Conservation (phyloP, 2,329 filamentous ascomycete species). For the Colletotrichum sp. region DNA sequence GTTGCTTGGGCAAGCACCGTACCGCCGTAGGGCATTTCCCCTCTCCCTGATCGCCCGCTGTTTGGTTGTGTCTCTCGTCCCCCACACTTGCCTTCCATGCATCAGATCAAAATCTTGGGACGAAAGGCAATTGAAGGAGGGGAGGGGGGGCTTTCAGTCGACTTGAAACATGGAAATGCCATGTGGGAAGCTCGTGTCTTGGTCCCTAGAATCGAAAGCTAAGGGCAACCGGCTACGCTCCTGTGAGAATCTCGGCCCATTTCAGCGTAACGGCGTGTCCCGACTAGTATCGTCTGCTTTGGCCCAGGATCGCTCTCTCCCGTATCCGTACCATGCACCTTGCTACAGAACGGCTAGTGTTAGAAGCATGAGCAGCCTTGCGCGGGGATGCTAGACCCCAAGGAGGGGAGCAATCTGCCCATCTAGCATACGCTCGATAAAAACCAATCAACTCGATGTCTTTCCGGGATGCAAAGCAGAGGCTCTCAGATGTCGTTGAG, state of each 20-base stretch:
- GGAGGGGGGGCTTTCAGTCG: background rate
- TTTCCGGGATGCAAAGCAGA: background rate
- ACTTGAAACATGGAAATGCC: background rate
- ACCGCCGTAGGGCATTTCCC: background rate
- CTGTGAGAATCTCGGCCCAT: background rate
- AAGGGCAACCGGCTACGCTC: background rate
- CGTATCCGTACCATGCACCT: background rate
- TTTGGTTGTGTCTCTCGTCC: background rate
- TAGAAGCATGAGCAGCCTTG: background rate
- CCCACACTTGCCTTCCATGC: background rate
- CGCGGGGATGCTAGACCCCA: background rate
- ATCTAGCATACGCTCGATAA: background rate
- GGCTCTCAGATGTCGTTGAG: background rate
- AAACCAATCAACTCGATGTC: background rate
- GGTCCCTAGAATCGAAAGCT: background rate
- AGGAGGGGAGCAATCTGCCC: background rate
- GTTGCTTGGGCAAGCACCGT: background rate
- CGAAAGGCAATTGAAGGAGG: background rate
- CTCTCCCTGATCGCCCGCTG: background rate
- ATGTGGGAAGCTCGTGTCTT: background rate
- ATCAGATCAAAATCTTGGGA: background rate
- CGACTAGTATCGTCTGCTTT: background rate
- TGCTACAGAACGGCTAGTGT: background rate
- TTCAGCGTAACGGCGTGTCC: background rate
- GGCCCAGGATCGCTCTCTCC: background rate